These are phyloP conservation scores for Aspergillus tubingensis DNA, from an alignment of 2,329 filamentous ascomycete species.

Conservation along the genomic window DNA sequence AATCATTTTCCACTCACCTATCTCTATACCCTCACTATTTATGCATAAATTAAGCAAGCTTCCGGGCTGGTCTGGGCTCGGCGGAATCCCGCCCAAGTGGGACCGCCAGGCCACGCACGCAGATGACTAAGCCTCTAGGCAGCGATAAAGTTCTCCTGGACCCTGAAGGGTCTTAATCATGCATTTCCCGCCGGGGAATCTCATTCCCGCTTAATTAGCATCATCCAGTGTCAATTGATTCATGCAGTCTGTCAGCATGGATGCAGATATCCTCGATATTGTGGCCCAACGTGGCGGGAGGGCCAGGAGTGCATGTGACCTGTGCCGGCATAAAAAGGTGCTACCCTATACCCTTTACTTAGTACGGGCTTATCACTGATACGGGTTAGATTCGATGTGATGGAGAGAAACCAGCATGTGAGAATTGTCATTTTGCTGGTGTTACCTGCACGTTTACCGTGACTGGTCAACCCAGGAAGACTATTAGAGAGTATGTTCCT, in stretches of 20 bases:
- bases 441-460: conserved; percentile 25
- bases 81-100: no score
- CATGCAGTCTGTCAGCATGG: neutral
- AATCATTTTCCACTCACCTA: no score
- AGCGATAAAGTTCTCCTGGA: no score
- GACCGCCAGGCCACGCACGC: no score
- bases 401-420: conserved; percentile 27
- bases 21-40: no score
- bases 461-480: conserved; percentile 18
- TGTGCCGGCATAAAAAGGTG: conserved; percentile 29
- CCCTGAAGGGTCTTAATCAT: neutral
- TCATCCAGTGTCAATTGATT: neutral
- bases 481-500: conserved; percentile 23
- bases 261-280: neutral
- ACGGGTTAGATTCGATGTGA: conserved; percentile 29
- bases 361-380: neutral
- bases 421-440: conserved; percentile 26
- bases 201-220: no score
- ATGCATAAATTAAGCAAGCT: no score
- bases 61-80: no score
- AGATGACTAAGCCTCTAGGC: no score
- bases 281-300: conserved; percentile 6
- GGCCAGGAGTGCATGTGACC: conserved; percentile 23
- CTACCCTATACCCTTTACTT: neutral
- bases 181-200: no score